Conservation (phyloP, 1,284 basidiomycete species). For the Erythrobasidium hasegawianum region DNA sequence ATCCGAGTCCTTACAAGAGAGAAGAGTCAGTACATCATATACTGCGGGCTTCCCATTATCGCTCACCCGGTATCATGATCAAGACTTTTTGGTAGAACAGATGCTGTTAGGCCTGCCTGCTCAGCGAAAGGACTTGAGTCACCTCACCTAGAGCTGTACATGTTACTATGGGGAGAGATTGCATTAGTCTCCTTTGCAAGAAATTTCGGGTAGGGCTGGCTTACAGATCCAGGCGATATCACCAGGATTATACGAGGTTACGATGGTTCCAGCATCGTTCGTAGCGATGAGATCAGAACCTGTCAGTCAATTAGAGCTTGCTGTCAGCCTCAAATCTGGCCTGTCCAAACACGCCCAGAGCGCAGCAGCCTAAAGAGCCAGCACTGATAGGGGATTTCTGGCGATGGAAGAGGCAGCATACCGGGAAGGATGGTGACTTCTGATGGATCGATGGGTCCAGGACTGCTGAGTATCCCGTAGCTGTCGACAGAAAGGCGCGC, state of each 20-base stretch:
- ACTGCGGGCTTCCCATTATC: neutral
- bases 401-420: neutral
- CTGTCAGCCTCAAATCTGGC: slow-evolving; percentile 1
- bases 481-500: neutral
- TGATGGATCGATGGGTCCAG: slow-evolving; percentile 8
- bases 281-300: slow-evolving; percentile 44
- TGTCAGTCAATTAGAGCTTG: neutral
- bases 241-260: slow-evolving; percentile 37
- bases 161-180: slow-evolving; percentile 4
- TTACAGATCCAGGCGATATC: slow-evolving; percentile 36
- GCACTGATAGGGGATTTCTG: no score
- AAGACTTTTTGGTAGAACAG: slow-evolving; percentile 13
- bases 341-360: neutral
- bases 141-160: slow-evolving; percentile 34
- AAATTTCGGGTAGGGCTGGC: neutral
- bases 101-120: no score
- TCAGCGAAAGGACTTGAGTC: no score
- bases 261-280: slow-evolving; percentile 35
- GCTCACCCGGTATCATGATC: slow-evolving; percentile 31
- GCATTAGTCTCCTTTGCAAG: neutral
- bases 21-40: neutral
- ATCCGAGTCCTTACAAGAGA: slow-evolving; percentile 30
- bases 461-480: slow-evolving; percentile 25
- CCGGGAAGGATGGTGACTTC: slow-evolving; percentile 18
- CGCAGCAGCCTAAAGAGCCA: no score